phyloP scores from a whole-genome alignment of 2,329 filamentous ascomycete genomes.

The Colletotrichum eremochloae region DNA sequence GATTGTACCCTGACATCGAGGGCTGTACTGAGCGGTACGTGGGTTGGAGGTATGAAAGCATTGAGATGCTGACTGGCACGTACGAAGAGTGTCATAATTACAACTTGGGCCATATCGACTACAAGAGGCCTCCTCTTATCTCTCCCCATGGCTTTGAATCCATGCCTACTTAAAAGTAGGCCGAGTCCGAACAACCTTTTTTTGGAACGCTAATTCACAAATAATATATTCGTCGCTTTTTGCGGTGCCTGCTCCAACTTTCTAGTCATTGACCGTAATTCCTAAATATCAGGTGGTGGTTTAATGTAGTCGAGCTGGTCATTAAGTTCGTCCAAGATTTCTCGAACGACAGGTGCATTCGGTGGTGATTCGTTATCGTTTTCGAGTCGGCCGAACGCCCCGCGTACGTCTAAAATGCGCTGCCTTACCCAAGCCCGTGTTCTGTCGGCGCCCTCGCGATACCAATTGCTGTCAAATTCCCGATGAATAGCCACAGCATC shows the following conservation, averaged over 20 bases:
- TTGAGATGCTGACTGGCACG: background rate
- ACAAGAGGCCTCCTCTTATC: conserved; percentile 20
- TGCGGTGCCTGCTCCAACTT: background rate
- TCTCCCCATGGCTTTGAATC: background rate
- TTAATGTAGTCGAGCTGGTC: background rate
- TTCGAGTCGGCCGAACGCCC: no score
- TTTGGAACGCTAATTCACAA: background rate
- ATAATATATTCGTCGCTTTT: background rate
- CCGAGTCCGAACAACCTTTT: background rate
- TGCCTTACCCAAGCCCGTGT: no score
- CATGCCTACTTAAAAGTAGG: background rate
- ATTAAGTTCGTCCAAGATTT: background rate
- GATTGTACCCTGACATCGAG: conserved; percentile 10
- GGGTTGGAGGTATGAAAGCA: conserved; percentile 8
- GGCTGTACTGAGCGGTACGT: conserved; percentile 22
- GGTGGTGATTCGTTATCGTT: no score
- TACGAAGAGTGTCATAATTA: conserved; percentile 10
- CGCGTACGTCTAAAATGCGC: no score
- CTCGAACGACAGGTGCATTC: background rate
- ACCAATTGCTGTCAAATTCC: no score
- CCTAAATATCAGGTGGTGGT: background rate
- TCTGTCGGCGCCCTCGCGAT: no score
- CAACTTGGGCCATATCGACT: background rate
- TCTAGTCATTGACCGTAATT: no score
- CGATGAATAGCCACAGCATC: no score